Evolutionary conservation across 208 protist species (phyloP).

Genomic region (Trypanosomatidae sp.): DNA sequence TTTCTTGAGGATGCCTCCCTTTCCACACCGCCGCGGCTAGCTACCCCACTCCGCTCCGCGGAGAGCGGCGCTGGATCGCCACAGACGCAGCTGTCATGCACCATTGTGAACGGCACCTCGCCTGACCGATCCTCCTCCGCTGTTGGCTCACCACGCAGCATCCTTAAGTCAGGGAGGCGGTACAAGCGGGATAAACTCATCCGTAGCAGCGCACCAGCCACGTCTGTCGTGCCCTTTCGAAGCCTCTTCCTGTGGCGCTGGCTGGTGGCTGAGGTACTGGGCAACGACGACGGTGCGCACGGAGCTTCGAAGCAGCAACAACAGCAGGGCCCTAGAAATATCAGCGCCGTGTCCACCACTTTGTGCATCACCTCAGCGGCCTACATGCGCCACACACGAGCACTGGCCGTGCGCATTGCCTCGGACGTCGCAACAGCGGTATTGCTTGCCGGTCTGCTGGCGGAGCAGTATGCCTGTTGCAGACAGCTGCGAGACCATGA

Average conservation of each 20-base stretch:
- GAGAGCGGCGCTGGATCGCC: not conserved
- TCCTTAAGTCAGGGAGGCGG: constrained; percentile 50
- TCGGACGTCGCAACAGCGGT: constrained; percentile 8
- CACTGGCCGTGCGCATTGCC: constrained; percentile 24
- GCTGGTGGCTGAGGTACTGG: constrained; percentile 30
- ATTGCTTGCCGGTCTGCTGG: constrained; percentile 22
- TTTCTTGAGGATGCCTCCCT: constrained; percentile 3
- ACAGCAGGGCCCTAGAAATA: not conserved
- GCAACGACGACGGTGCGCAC: not conserved
- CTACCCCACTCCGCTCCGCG: not conserved
- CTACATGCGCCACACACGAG: constrained; percentile 26
- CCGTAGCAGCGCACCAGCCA: constrained; percentile 34
- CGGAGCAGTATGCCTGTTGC: constrained; percentile 28
- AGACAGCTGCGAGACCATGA: constrained; percentile 6
- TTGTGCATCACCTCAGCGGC: constrained; percentile 24
- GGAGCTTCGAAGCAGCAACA: not conserved
- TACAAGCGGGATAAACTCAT: constrained; percentile 36
- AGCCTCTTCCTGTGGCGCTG: constrained; percentile 37
- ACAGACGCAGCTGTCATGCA: not conserved
- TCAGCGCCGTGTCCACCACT: not conserved
- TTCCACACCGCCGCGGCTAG: not conserved
- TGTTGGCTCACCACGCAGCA: constrained; percentile 25
- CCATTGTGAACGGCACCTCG: not conserved
- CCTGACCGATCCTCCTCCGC: not conserved
- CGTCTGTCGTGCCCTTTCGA: constrained; percentile 35